phyloP scores from a whole-genome alignment of 257 asterid genomes.

The Jaltomata sinuosa region DNA sequence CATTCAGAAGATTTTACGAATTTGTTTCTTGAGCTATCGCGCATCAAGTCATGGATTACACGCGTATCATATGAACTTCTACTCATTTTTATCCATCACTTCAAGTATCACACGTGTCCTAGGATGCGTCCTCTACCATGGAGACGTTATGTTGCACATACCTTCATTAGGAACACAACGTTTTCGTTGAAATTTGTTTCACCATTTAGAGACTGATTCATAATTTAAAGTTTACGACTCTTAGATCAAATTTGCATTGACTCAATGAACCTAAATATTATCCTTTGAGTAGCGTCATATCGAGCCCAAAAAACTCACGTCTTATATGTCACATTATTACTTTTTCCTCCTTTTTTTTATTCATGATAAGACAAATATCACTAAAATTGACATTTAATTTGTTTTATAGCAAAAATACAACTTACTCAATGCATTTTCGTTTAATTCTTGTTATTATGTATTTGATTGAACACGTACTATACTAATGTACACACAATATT shows the following conservation, averaged over 20 bases:
- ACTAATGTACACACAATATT: background rate
- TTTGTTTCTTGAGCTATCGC: too few relatives aligned
- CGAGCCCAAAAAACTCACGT: background rate
- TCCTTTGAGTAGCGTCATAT: background rate
- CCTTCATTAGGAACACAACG: background rate
- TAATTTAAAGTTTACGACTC: background rate
- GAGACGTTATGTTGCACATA: background rate
- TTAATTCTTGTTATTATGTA: background rate
- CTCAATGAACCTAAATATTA: background rate
- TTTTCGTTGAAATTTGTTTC: background rate
- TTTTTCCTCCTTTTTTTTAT: background rate
- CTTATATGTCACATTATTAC: background rate
- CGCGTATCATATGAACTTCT: background rate
- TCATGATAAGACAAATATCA: background rate
- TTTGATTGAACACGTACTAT: background rate
- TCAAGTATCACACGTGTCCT: background rate
- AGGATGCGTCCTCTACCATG: background rate
- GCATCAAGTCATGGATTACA: background rate
- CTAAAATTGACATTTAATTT: background rate
- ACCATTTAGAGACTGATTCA: background rate
- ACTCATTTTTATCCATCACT: background rate
- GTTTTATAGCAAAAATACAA: background rate
- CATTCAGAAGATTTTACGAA: too few relatives aligned
- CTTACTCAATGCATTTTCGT: background rate
- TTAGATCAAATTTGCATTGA: background rate